Percentiles rank a stretch among this genome's conserved stretches.
phyloP scores from a whole-genome alignment of 805 yeast species.

The Metschnikowia arizonensis region DNA sequence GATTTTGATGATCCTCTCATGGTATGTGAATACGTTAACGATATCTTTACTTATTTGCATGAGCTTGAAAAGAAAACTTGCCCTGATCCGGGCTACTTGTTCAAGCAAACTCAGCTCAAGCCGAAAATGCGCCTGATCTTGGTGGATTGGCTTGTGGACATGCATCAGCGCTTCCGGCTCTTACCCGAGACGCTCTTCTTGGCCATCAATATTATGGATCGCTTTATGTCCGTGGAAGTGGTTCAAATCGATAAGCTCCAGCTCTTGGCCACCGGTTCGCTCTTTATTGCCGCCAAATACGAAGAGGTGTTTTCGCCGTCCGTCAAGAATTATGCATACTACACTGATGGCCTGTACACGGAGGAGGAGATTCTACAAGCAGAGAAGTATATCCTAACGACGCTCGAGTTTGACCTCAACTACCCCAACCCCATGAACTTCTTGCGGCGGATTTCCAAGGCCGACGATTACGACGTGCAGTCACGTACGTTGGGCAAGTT shows the following conservation, averaged over 20 bases:
- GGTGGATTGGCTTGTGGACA: constrained; percentile 93
- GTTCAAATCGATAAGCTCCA: constrained; percentile 79
- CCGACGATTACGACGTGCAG: constrained; percentile 83
- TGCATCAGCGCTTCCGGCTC: constrained; percentile 76
- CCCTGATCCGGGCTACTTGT: constrained; percentile 67
- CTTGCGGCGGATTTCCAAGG: constrained; percentile 80
- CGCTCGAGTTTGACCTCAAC: constrained; percentile 68
- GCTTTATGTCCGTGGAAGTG: constrained; percentile 71
- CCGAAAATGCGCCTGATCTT: constrained; percentile 83
- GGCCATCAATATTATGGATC: constrained; percentile 82
- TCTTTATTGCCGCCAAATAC: constrained; percentile 87
- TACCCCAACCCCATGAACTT: constrained; percentile 91
- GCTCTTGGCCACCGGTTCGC: constrained; percentile 76
- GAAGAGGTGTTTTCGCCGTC: constrained; percentile 91
- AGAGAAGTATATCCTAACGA: constrained; percentile 72
- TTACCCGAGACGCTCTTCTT: constrained; percentile 81
- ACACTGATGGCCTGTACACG: constrained; percentile 80
- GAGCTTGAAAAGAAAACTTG: constrained; percentile 67
- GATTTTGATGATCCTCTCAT: constrained; percentile 70
- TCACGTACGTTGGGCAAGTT: constrained; percentile 84
- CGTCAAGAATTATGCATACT: constrained; percentile 78
- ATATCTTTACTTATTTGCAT: constrained; percentile 76
- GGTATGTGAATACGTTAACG: constrained; percentile 90
- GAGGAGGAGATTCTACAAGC: constrained; percentile 80
- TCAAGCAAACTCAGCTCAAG: constrained; percentile 59